Conservation (phyloP, 768 basidiomycete species). For the Butyriboletus loyo region DNA sequence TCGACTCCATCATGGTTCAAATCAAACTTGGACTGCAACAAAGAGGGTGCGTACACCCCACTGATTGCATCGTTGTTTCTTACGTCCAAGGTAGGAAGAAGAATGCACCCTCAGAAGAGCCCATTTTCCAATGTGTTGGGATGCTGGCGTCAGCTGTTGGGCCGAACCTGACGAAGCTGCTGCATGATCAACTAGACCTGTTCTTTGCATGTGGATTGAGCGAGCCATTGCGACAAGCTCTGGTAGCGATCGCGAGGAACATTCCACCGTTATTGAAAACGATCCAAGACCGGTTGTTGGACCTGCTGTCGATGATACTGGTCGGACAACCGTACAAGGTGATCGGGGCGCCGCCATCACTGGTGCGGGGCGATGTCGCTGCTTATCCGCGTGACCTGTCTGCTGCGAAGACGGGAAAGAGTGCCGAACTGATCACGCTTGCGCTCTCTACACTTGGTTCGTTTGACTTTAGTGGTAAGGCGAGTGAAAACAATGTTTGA, state of each 20-base stretch:
- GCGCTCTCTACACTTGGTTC: slow-evolving; percentile 84
- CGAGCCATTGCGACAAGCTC: slow-evolving; percentile 80
- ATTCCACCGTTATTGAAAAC: slow-evolving; percentile 90
- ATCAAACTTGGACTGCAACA: slow-evolving; percentile 87
- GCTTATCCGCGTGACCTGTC: slow-evolving; percentile 50
- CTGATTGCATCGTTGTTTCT: background rate
- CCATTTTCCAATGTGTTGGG: slow-evolving; percentile 96
- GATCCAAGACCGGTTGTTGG: slow-evolving; percentile 93
- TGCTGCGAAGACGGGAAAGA: slow-evolving; percentile 55
- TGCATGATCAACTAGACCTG: slow-evolving; percentile 94
- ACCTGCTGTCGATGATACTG: slow-evolving; percentile 76
- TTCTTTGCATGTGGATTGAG: slow-evolving; percentile 95
- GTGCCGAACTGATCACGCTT: slow-evolving; percentile 67
- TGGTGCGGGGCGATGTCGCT: slow-evolving; percentile 52
- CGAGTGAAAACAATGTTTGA: background rate
- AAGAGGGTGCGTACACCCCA: slow-evolving; percentile 59
- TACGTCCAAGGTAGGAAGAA: slow-evolving; percentile 52
- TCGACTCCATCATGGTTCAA: slow-evolving; percentile 85
- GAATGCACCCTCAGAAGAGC: slow-evolving; percentile 90
- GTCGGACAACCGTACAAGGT: slow-evolving; percentile 85
- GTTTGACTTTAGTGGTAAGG: slow-evolving; percentile 90
- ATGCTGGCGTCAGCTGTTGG: slow-evolving; percentile 96
- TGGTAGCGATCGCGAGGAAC: slow-evolving; percentile 78
- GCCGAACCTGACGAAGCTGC: slow-evolving; percentile 89
- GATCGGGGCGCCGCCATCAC: slow-evolving; percentile 74